Conservation (phyloP, 306 rosid genomes). For the Nissolia schottii region DNA sequence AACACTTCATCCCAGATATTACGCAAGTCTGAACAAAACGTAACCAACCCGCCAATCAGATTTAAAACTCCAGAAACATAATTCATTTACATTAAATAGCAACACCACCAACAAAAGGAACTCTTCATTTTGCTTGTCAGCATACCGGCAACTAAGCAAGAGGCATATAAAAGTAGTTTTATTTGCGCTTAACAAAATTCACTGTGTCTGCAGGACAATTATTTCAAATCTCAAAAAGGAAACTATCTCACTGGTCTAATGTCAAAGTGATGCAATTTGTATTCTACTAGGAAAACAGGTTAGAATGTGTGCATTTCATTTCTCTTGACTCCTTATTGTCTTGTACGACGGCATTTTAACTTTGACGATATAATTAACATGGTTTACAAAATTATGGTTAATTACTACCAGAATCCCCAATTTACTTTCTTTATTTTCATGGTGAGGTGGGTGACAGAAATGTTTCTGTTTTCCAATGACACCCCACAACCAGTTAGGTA, state of each 20-base stretch:
- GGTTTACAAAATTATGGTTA: not conserved
- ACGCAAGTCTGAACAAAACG: slow-evolving; percentile 49
- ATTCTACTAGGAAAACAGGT: not conserved
- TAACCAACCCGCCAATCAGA: not conserved
- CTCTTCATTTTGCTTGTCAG: not conserved
- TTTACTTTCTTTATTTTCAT: not conserved
- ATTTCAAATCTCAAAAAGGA: not conserved
- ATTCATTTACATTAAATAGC: not conserved
- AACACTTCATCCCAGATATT: slow-evolving; percentile 85
- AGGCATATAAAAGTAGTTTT: not conserved
- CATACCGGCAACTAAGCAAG: not conserved
- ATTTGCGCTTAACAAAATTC: not conserved
- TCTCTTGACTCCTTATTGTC: not conserved
- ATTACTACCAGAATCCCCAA: not conserved
- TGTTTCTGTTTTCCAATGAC: not conserved
- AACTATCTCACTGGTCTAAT: not conserved
- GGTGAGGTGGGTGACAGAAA: not conserved
- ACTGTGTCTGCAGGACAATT: not conserved
- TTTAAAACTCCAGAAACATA: not conserved
- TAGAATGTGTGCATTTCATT: not conserved
- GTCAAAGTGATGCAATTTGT: not conserved
- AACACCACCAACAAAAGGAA: not conserved
- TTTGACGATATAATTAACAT: not conserved
- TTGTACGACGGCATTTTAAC: not conserved
- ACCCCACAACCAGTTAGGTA: not conserved